Evolutionary conservation across 1,284 basidiomycete genomes (phyloP).

Genomic region (Cystobasidium sp.): DNA sequence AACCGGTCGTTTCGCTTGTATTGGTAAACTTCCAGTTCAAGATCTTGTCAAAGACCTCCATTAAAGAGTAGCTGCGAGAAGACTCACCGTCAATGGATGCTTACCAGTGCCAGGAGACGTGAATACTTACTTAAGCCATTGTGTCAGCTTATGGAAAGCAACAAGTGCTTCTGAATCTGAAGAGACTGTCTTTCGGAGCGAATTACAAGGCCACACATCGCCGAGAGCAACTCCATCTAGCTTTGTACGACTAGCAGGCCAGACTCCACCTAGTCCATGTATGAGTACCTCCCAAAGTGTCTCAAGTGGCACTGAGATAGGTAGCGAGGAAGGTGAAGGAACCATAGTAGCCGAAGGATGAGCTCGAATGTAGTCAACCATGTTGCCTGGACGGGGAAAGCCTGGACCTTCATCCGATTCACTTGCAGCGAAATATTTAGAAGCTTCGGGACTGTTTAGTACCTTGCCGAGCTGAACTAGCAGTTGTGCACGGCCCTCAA

Average conservation of each 20-base stretch:
- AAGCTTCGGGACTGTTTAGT: conserved; percentile 62
- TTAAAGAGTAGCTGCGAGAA: conserved; percentile 72
- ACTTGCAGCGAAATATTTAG: conserved; percentile 68
- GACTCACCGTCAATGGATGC: no score
- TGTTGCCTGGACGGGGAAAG: conserved; percentile 70
- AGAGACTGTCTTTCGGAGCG: conserved; percentile 46
- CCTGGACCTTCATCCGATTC: conserved; percentile 51
- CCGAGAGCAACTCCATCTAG: conserved; percentile 73
- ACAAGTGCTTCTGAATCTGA: conserved; percentile 69
- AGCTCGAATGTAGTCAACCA: conserved; percentile 66
- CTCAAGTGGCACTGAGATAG: conserved; percentile 52
- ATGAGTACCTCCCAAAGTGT: conserved; percentile 82
- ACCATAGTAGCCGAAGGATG: conserved; percentile 55
- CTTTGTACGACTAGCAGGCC: conserved; percentile 77
- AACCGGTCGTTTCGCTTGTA: conserved; percentile 75
- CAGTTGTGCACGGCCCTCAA: conserved; percentile 81
- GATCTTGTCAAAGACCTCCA: conserved; percentile 78
- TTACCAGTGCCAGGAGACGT: no score
- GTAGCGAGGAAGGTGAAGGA: conserved; percentile 64
- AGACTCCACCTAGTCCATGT: conserved; percentile 80
- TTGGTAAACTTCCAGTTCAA: conserved; percentile 78
- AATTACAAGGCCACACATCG: conserved; percentile 81
- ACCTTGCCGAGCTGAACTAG: conserved; percentile 74
- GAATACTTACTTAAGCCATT: conserved; percentile 69
- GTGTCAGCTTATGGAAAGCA: conserved; percentile 92